These are phyloP conservation scores for Gracilaria gracilis DNA, from an alignment of 23 red algal genomes.

Conservation along the genomic window DNA sequence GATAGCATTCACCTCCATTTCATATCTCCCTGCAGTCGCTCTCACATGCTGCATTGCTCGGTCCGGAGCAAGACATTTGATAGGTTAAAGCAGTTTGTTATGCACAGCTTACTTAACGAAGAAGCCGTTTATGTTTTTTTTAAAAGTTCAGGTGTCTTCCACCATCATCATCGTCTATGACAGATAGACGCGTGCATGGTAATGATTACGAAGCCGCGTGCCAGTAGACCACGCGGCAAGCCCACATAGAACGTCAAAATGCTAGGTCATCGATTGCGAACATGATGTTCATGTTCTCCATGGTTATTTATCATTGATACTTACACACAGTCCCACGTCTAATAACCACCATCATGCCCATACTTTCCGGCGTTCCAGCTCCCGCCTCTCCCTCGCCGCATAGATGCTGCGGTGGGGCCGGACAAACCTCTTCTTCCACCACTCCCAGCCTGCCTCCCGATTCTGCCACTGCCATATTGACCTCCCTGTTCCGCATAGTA, in stretches of 20 bases:
- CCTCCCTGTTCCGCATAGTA: conserved; percentile 6
- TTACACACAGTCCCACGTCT: background rate
- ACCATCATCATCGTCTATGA: too few species aligned
- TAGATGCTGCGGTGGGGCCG: conserved; percentile 51
- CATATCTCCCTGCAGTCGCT: too few species aligned
- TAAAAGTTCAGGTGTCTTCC: too few species aligned
- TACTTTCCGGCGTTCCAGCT: background rate
- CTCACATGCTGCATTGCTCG: background rate
- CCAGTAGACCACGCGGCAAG: background rate
- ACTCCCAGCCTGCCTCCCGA: background rate
- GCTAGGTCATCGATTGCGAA: background rate
- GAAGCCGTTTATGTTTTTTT: too few species aligned
- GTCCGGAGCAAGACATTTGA: background rate
- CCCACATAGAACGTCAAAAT: background rate
- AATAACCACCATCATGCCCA: background rate
- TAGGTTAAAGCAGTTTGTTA: background rate
- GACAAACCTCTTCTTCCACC: conserved; percentile 28
- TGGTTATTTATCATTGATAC: background rate
- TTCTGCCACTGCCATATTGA: background rate
- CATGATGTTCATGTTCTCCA: background rate
- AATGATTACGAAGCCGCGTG: background rate
- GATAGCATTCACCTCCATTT: background rate
- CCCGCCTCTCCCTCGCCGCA: conserved; percentile 19
- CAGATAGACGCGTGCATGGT: too few species aligned
- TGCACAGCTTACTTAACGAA: background rate